Base-by-base conservation (phyloP, 345 rosid species). In the Ceriops zippeliana region DNA sequence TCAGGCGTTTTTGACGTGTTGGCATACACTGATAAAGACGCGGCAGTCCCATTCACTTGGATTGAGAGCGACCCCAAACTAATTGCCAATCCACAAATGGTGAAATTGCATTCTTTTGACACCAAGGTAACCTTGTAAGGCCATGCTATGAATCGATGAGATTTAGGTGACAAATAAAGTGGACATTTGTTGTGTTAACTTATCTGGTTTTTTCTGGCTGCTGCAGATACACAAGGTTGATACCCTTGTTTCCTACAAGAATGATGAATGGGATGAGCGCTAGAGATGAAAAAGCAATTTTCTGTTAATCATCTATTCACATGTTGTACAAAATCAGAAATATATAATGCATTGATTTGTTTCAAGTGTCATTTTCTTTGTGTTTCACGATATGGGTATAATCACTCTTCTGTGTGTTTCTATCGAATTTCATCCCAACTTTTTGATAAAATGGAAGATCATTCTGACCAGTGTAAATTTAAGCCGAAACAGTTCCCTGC, bases 61-160 rank as follows among this genome's bases (percentile, higher is more conserved):
- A 72, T 90, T 3, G 99, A 95, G 74, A 95, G 99, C 38, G 99
- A 95, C 66, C 97, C 98, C 0, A 95, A 95, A 77, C 72, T 95
- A 83, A 95, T 95, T 74, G 93, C 88, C 10, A 95, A 95, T 80
- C 99, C 99, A 46, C 98, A 95, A 71, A 95, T 91, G 98, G 99
- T 95, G 74, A 95, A 95, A 82, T 74, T 95, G 82, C 99, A 95
- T 73, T 89, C 93, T 5, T 95, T 95, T 71, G 98, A 95, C 52
- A 95, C 99, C 53, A 95, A 91, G 93, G 99, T 88, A 58, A 72
- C 66, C 17, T 27, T 37, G 32, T 22, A 19, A 19, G 58, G 51
- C 17, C 8, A 24, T 7, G 31, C 19, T 32, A 2, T 34, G 49
- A 42, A 3, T 42, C 49, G 16, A 42, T 42, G 17, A 42, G 49